Conservation (phyloP, 1,284 basidiomycete species). For the Cystobasidium slooffiae region DNA sequence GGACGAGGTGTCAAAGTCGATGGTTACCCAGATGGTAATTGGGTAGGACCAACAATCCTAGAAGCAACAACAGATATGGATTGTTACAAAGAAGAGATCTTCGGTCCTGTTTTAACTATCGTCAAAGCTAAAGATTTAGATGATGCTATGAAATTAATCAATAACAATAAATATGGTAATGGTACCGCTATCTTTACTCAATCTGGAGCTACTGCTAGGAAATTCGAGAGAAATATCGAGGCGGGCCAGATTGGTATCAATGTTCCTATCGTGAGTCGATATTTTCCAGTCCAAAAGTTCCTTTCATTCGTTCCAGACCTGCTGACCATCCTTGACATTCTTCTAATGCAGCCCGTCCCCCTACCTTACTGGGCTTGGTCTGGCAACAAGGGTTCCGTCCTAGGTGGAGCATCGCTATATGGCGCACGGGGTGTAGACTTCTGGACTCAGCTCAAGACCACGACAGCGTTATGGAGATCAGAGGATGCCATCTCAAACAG, state of each 20-base stretch:
- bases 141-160: conserved; percentile 87
- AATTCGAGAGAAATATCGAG: conserved; percentile 87
- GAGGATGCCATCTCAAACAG: conserved; percentile 77
- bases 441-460: conserved; percentile 81
- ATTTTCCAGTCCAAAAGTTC: not conserved
- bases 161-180: conserved; percentile 78
- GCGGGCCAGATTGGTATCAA: conserved; percentile 85
- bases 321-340: conserved; percentile 2
- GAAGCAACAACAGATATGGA: conserved; percentile 81
- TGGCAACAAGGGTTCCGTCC: conserved; percentile 84
- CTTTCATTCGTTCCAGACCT: not conserved
- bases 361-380: conserved; percentile 91
- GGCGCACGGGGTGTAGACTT: conserved; percentile 81
- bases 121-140: conserved; percentile 83
- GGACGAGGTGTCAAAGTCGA: conserved; percentile 73
- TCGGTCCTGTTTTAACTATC: conserved; percentile 86
- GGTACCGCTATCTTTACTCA: conserved; percentile 97
- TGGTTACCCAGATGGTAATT: conserved; percentile 88
- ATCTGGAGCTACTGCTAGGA: conserved; percentile 91
- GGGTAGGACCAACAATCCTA: conserved; percentile 90
- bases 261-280: conserved; percentile 68
- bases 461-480: conserved; percentile 77
- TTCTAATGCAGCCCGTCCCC: conserved; percentile 63
- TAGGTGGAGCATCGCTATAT: conserved; percentile 89
- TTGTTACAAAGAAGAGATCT: conserved; percentile 91